A percentile compares a stretch with the other conserved stretches of the same genome.
Conservation (phyloP, 257 asterid genomes). For the Capsicum pubescens region DNA sequence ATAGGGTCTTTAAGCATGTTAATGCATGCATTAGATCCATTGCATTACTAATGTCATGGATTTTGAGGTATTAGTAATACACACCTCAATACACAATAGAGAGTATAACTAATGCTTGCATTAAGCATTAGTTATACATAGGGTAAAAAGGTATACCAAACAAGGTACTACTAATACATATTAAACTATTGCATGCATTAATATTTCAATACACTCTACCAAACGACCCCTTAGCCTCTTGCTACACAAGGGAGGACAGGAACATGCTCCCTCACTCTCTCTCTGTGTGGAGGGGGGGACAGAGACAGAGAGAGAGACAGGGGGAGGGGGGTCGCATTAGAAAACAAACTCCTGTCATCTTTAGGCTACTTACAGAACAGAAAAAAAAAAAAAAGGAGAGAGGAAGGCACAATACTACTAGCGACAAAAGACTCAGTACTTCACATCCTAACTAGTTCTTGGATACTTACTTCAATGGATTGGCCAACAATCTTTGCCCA, state of each 20-base stretch:
- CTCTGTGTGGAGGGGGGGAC: not conserved
- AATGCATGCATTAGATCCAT: too few relatives aligned
- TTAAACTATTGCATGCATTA: too few relatives aligned
- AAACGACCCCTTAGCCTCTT: not conserved
- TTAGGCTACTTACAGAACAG: slow-evolving; percentile 4
- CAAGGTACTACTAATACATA: too few relatives aligned
- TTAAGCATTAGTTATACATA: too few relatives aligned
- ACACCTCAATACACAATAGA: too few relatives aligned
- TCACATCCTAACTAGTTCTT: slow-evolving; percentile 31
- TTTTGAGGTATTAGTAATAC: too few relatives aligned
- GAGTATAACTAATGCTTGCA: too few relatives aligned
- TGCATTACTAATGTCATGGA: too few relatives aligned
- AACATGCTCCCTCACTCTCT: not conserved
- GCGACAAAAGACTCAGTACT: slow-evolving; percentile 23
- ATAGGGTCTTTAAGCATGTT: too few relatives aligned
- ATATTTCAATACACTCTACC: too few relatives aligned
- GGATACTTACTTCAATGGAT: slow-evolving; percentile 86
- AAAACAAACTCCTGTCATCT: not conserved
- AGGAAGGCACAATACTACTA: not conserved
- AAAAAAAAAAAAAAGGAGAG: not conserved
- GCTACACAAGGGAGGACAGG: not conserved
- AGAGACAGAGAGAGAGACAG: not conserved
- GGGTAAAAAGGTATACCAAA: too few relatives aligned
- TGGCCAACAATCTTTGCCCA: slow-evolving; percentile 94
- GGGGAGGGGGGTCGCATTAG: not conserved